These are phyloP conservation scores for Backusella macrospora DNA, from an alignment of 192 early-diverging fungal species.

Conservation along the genomic window DNA sequence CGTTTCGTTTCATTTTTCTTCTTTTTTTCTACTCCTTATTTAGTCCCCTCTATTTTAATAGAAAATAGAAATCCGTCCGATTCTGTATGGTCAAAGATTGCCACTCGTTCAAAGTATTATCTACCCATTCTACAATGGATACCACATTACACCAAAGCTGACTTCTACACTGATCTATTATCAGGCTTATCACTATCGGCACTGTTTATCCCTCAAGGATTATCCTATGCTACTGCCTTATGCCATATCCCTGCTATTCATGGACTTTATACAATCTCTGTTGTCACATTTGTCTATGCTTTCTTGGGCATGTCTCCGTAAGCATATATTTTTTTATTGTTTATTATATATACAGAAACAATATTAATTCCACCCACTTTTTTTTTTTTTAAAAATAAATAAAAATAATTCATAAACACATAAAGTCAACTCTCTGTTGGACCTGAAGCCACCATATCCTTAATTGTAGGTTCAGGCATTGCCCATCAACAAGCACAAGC, in stretches of 20 bases:
- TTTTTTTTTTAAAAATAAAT: too few species aligned
- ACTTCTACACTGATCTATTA: slow-evolving; percentile 71
- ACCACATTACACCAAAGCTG: slow-evolving; percentile 65
- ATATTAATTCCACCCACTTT: not conserved
- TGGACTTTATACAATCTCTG: slow-evolving; percentile 82
- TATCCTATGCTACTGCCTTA: slow-evolving; percentile 88
- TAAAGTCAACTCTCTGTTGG: slow-evolving; percentile 84
- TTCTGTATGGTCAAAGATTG: slow-evolving; percentile 32
- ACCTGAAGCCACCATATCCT: slow-evolving; percentile 89
- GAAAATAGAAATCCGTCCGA: slow-evolving; percentile 10
- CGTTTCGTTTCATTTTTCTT: too few species aligned
- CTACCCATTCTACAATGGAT: slow-evolving; percentile 93
- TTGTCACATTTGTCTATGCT: slow-evolving; percentile 78
- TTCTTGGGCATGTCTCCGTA: slow-evolving; percentile 90
- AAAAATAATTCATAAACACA: too few species aligned
- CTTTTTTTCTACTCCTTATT: too few species aligned
- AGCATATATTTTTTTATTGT: not conserved
- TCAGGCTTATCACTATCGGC: slow-evolving; percentile 79
- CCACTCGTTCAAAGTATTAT: slow-evolving; percentile 80
- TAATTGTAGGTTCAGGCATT: slow-evolving; percentile 65
- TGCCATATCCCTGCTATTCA: slow-evolving; percentile 79
- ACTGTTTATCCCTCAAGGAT: slow-evolving; percentile 66
- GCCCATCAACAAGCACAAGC: slow-evolving; percentile 51
- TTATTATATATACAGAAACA: not conserved
- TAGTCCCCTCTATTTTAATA: slow-evolving; percentile 14